These are phyloP conservation scores for Peniophora sp. DNA, from an alignment of 1,284 basidiomycete species.

Conservation along the genomic window DNA sequence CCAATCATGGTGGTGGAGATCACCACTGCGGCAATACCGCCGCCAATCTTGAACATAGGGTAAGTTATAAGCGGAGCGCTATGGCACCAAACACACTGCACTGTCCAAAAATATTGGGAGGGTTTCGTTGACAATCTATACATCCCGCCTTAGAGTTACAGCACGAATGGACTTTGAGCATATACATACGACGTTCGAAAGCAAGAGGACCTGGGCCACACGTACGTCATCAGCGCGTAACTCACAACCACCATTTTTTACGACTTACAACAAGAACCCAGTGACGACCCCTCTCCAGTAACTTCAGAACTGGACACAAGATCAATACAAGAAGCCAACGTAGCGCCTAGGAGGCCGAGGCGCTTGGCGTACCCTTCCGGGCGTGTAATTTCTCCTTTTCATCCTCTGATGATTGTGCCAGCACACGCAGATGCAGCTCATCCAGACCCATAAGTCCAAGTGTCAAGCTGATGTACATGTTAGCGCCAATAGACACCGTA, in stretches of 20 bases:
- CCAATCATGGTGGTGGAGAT: conserved; percentile 83
- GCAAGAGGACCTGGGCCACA: conserved; percentile 55
- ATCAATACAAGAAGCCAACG: neutral
- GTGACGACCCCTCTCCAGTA: conserved; percentile 80
- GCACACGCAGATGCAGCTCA: conserved; percentile 84
- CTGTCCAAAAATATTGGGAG: conserved; percentile 92
- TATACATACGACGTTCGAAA: conserved; percentile 74
- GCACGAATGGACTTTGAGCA: neutral
- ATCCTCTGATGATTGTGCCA: conserved; percentile 76
- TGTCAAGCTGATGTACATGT: conserved; percentile 49
- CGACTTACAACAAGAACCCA: conserved; percentile 86
- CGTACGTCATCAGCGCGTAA: no score
- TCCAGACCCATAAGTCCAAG: conserved; percentile 94
- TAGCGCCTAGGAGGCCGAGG: neutral
- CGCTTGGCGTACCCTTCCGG: conserved; percentile 44
- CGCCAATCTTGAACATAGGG: conserved; percentile 51
- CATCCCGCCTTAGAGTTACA: conserved; percentile 10
- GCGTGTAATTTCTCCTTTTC: conserved; percentile 61
- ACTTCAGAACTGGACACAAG: conserved; percentile 47
- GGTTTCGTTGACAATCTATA: conserved; percentile 82
- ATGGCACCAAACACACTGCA: conserved; percentile 43
- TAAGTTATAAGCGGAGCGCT: conserved; percentile 6
- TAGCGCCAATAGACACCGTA: neutral
- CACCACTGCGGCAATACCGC: conserved; percentile 77
- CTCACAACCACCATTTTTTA: neutral